Base-by-base conservation (phyloP, 352 stramenopile species). In the Globisporangium orthogonon region DNA sequence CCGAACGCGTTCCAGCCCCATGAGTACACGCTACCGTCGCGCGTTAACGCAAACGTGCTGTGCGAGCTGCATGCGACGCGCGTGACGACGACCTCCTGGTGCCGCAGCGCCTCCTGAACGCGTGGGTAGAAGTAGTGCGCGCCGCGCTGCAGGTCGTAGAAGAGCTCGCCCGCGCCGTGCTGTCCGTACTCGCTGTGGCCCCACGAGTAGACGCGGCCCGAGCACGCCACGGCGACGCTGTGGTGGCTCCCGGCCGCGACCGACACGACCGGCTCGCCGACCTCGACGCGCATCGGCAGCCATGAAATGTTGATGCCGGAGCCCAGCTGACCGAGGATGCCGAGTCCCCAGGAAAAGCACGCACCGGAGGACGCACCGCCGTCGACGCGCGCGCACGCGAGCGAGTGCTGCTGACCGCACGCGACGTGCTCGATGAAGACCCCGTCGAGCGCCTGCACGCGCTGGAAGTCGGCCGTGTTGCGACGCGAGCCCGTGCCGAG, bases 1-100 rank as follows among this genome's bases (percentile, higher is more conserved):
- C 83, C 83, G 18, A 91, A 93, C 1, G 78, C 76, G 48, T 93
- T 93, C 83, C 83, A 93, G 9, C 88, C 88, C 85, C 86, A 96
- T n/a, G 83, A 89, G 63, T 86, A 91, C 31, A 94, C 69, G 3
- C 53, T 70, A 1, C 76, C 78, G 57, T 87, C 74, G 0, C 54
- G 53, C 6, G 70, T 67, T 9, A 91, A 49, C 17, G 69, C 83
- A 37, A 94, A 87, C 29, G 83, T 94, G 53, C 74, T 87, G 62
- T 94, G 82, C 0, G 78, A 86, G 40, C 81, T 88, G 56, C 83
- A 94, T 14, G 72, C 61, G 9, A 80, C 71, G 30, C 56, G 60
- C 17, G 59, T 61, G 0, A 79, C 71, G 0, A 29, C 58, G 9
- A 78, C 55, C 29, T 60, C 65, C 23, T 87, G 64, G 18, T 69